Conservation (phyloP, 2,329 filamentous ascomycete species). For the Lomentospora prolificans region DNA sequence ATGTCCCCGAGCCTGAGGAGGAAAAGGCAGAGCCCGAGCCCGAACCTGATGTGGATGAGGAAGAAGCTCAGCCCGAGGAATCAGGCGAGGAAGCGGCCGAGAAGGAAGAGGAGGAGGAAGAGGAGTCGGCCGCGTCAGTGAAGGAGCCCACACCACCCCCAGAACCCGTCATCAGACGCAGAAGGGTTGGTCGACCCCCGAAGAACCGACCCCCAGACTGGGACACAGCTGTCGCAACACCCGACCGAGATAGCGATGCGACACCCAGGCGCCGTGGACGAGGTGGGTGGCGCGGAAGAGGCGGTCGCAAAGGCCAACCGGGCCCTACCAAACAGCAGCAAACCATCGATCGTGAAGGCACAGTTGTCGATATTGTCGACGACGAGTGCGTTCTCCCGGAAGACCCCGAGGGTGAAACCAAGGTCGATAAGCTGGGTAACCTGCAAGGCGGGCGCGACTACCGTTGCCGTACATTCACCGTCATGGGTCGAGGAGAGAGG, state of each 20-base stretch:
- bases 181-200: slow-evolving; percentile 74
- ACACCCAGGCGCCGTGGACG: slow-evolving; percentile 56
- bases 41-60: slow-evolving; percentile 18
- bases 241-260: slow-evolving; percentile 37
- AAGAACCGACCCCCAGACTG: slow-evolving; percentile 78
- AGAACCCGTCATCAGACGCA: slow-evolving; percentile 55
- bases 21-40: slow-evolving; percentile 12
- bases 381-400: slow-evolving; percentile 87
- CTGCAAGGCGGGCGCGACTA: slow-evolving; percentile 82
- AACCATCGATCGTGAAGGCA: slow-evolving; percentile 87
- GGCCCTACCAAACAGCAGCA: slow-evolving; percentile 72
- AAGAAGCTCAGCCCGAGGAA: slow-evolving; percentile 20
- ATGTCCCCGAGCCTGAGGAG: slow-evolving; percentile 16
- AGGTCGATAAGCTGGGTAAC: slow-evolving; percentile 83
- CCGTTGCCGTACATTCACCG: slow-evolving; percentile 88
- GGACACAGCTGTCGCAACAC: slow-evolving; percentile 52
- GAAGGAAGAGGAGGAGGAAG: slow-evolving; percentile 29
- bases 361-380: slow-evolving; percentile 77
- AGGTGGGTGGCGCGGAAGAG: slow-evolving; percentile 61
- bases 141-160: slow-evolving; percentile 48
- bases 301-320: slow-evolving; percentile 56
- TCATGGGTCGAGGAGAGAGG: slow-evolving; percentile 70
- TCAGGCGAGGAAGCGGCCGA: slow-evolving; percentile 26
- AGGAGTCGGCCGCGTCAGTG: slow-evolving; percentile 21
- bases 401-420: slow-evolving; percentile 79